These are phyloP conservation scores for Rasamsonia emersonii DNA, from an alignment of 2,329 filamentous ascomycete species.

Conservation along the genomic window DNA sequence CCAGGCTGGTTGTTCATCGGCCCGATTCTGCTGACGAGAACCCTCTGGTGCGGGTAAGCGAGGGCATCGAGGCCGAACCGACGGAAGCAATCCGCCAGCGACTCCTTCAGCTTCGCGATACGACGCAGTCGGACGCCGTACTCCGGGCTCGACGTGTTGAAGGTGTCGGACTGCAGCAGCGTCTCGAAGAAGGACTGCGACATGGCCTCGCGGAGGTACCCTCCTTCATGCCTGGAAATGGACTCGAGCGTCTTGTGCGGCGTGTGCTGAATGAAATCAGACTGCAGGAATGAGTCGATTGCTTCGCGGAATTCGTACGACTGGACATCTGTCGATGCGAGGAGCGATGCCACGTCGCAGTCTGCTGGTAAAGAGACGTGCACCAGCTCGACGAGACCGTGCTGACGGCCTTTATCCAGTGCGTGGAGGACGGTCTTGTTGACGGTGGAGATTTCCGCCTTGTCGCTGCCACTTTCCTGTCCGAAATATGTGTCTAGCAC, in stretches of 20 bases:
- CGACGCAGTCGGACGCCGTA: slow-evolving; percentile 41
- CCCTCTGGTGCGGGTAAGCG: slow-evolving; percentile 58
- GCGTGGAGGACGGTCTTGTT: slow-evolving; percentile 44
- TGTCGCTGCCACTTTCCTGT: slow-evolving; percentile 27
- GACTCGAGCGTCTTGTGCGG: slow-evolving; percentile 35
- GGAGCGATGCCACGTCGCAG: slow-evolving; percentile 23
- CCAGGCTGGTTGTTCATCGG: slow-evolving; percentile 50
- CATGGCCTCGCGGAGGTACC: slow-evolving; percentile 44
- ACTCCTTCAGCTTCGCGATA: slow-evolving; percentile 46
- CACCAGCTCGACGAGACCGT: slow-evolving; percentile 19
- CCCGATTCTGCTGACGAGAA: slow-evolving; percentile 52
- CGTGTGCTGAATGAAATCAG: slow-evolving; percentile 14
- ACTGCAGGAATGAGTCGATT: slow-evolving; percentile 49
- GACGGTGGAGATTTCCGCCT: slow-evolving; percentile 49
- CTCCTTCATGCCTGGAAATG: slow-evolving; percentile 41
- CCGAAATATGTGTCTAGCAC: slow-evolving; percentile 52
- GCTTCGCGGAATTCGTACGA: slow-evolving; percentile 50
- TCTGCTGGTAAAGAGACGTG: slow-evolving; percentile 42
- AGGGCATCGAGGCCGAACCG: slow-evolving; percentile 46
- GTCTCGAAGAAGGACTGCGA: slow-evolving; percentile 51
- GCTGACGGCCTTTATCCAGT: slow-evolving; percentile 24
- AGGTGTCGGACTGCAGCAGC: slow-evolving; percentile 43
- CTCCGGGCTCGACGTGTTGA: slow-evolving; percentile 43
- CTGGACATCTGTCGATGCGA: slow-evolving; percentile 48
- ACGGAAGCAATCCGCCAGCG: slow-evolving; percentile 44